Base-by-base conservation (phyloP, 2,329 filamentous ascomycete species). In the Bipolaris zeicola region DNA sequence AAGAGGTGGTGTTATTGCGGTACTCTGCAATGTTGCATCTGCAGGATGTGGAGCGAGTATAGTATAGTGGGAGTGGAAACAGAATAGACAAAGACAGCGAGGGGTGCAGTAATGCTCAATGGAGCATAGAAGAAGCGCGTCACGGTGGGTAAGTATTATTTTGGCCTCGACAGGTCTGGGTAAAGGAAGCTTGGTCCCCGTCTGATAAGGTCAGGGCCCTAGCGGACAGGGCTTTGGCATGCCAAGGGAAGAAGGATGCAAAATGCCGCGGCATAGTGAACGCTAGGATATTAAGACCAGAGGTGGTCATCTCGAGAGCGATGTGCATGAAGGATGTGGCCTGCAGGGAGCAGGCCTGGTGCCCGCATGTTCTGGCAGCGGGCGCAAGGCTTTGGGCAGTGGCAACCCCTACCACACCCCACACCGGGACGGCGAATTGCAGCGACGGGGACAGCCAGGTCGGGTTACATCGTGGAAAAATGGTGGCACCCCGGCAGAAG, bases 91-190 rank as follows among this genome's bases (percentile, higher is more conserved):
- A 72, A 72, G 67, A 61, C 50, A 62, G 69, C 62, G 71, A 72
- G 70, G 70, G 69, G 68, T 31, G 42, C 24, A 18, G 6, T 61
- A 70, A 67, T 60, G 64, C 71, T 74, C 61, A 72, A 74, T 73
- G 70, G 64, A 74, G 71, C 67, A 71, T 66, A 67, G 68, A 69
- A 65, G 69, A 58, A 53, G 70, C 64, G 68, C 69, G 70, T 72
- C 67, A 68, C 67, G 67, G 72, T 71, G 72, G 71, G 73, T 68
- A 68, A 66, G 67, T 74, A 76, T 72, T 76, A 75, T 76, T 72
- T 75, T 68, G 54, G 69, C 58, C 67, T 58, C 20, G 66, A 62
- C 62, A 57, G 63, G 60, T 61, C 60, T 62, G 62, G 62, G 64
- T 64, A 64, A 55, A 58, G 65, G 61, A 62, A 70, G 71, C 70